A percentile compares a stretch with the other conserved stretches of the same genome.
Conservation (phyloP, 192 early-diverging fungal genomes). For the Podila verticillata region DNA sequence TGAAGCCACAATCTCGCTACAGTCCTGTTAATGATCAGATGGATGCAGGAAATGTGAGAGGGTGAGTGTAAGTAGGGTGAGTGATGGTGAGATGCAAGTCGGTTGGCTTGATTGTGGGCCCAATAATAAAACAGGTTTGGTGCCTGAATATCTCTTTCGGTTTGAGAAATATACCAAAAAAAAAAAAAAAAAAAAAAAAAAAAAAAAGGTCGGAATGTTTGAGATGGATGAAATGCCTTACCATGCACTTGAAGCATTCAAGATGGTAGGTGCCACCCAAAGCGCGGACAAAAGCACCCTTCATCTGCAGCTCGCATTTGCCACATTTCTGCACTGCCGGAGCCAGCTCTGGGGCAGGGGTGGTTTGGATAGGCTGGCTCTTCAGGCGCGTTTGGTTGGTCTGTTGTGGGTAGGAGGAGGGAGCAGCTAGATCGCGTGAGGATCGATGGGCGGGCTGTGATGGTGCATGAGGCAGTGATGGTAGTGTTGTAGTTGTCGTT, state of each 20-base stretch:
- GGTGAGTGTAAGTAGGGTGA: neutral
- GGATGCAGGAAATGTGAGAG: neutral
- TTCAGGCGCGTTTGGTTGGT: constrained; percentile 31
- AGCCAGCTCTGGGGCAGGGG: constrained; percentile 36
- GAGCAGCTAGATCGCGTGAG: constrained; percentile 18
- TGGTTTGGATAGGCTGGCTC: constrained; percentile 41
- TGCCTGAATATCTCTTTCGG: neutral
- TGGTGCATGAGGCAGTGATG: neutral
- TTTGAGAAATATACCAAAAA: neutral
- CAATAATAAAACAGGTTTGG: no score
- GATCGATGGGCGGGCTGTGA: constrained; percentile 8
- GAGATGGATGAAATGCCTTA: constrained; percentile 55
- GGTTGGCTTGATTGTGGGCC: no score
- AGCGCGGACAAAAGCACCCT: constrained; percentile 93
- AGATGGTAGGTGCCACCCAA: constrained; percentile 87
- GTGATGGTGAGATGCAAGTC: no score
- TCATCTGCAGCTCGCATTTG: constrained; percentile 75
- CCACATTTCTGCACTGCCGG: constrained; percentile 62
- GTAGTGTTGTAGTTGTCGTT: constrained; percentile 1
- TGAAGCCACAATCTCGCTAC: constrained; percentile 77
- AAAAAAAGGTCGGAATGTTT: constrained; percentile 1
- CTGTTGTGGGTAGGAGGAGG: constrained; percentile 32
- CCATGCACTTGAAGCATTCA: constrained; percentile 95
- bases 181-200: neutral
- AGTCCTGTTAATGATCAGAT: constrained; percentile 64